These are phyloP conservation scores for Rehmannia glutinosa DNA, from an alignment of 257 asterid genomes.

Conservation along the genomic window DNA sequence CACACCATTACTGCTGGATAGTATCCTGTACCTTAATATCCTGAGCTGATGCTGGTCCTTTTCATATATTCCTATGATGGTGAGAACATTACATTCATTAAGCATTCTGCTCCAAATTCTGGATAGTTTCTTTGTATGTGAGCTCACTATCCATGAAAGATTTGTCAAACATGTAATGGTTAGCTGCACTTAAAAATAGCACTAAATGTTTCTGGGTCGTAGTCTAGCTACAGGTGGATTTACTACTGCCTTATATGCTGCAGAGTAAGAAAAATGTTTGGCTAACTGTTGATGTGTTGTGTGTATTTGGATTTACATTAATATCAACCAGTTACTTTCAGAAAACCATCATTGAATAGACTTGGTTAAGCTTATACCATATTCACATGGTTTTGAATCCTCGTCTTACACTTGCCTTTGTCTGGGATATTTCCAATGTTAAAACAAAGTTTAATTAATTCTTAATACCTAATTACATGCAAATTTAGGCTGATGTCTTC, in stretches of 20 bases:
- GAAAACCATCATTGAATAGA: background rate
- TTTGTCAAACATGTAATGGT: background rate
- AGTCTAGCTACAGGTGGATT: background rate
- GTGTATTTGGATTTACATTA: background rate
- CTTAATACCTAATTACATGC: background rate
- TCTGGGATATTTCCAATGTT: background rate
- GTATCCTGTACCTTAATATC: background rate
- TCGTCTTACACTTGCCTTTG: background rate
- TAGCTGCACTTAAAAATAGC: background rate
- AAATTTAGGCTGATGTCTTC: background rate
- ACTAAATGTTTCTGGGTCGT: background rate
- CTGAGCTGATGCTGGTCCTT: background rate
- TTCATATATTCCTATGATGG: background rate
- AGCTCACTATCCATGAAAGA: background rate
- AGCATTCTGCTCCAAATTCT: conserved; percentile 1
- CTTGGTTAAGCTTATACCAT: background rate
- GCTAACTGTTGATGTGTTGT: background rate
- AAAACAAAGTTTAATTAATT: background rate
- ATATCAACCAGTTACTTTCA: conserved; percentile 2
- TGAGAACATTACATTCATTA: background rate
- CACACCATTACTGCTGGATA: no score
- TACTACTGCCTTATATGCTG: background rate
- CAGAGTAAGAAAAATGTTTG: background rate
- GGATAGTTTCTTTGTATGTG: background rate
- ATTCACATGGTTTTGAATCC: background rate